These are phyloP conservation scores for Spatholobus suberectus DNA, from an alignment of 306 rosid genomes.

Conservation along the genomic window DNA sequence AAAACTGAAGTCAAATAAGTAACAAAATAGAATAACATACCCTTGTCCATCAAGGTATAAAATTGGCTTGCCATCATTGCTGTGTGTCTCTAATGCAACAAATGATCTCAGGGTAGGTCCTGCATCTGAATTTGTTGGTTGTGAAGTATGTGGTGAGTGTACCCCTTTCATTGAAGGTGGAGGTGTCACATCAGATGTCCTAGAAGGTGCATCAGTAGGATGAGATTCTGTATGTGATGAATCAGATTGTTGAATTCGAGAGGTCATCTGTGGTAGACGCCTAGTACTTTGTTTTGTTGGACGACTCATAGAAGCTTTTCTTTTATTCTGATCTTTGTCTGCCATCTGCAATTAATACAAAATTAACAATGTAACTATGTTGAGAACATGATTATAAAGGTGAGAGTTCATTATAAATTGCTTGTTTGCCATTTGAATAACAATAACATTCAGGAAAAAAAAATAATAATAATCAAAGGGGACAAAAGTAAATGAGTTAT, in stretches of 20 bases:
- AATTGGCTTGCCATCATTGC: not conserved
- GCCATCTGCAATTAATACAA: not conserved
- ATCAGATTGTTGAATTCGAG: not conserved
- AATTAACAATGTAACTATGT: not conserved
- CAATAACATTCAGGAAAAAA: not conserved
- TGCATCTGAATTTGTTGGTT: not conserved
- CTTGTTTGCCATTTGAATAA: not conserved
- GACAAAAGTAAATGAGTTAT: not conserved
- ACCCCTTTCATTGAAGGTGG: not conserved
- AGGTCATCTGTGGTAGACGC: not conserved
- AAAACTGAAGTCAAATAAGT: not conserved
- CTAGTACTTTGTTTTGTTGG: not conserved
- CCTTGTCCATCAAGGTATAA: constrained; percentile 1
- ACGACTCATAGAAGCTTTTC: not conserved
- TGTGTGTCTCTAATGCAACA: not conserved
- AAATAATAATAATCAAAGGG: not conserved
- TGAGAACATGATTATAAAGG: not conserved
- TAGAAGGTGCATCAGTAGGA: not conserved
- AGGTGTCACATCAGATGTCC: not conserved
- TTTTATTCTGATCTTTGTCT: not conserved
- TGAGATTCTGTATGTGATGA: not conserved
- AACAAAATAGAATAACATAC: not conserved
- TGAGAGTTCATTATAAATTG: not conserved
- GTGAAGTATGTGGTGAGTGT: not conserved
- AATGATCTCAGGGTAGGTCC: not conserved